Conservation (phyloP, 768 basidiomycete species). For the Gymnopilus dilepis region DNA sequence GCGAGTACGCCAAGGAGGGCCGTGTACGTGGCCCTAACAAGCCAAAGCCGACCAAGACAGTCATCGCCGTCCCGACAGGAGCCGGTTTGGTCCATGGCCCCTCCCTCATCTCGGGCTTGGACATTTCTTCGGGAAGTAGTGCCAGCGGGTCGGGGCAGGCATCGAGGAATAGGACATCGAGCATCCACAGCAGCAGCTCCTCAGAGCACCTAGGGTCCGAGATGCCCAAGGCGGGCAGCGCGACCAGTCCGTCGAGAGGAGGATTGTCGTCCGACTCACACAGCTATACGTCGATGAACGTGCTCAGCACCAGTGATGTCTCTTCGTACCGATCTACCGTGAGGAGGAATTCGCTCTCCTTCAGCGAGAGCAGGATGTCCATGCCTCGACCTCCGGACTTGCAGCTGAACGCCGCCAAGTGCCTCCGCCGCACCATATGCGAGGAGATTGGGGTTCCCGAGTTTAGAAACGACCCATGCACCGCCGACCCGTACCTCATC, state of each 20-base stretch:
- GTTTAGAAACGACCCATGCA: not conserved
- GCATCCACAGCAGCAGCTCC: constrained; percentile 28
- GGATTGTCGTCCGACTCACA: not conserved
- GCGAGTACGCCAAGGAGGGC: constrained; percentile 73
- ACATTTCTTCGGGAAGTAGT: constrained; percentile 9
- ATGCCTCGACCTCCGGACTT: constrained; percentile 37
- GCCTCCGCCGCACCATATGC: constrained; percentile 17
- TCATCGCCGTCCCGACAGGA: not conserved
- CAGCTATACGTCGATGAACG: not conserved
- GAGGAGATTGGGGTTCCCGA: not conserved
- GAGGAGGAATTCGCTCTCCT: constrained; percentile 25
- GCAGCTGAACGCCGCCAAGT: constrained; percentile 31
- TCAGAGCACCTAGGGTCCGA: constrained; percentile 21
- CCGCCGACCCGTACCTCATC: not conserved
- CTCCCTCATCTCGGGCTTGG: not conserved
- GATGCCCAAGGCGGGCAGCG: not conserved
- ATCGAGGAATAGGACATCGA: constrained; percentile 25
- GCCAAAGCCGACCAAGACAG: constrained; percentile 38
- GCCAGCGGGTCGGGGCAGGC: constrained; percentile 11
- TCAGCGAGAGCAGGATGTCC: constrained; percentile 29
- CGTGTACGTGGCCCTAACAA: constrained; percentile 68
- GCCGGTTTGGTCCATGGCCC: not conserved
- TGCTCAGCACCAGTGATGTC: not conserved
- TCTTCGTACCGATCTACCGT: not conserved
- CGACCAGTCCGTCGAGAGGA: not conserved